Percentiles rank a stretch among this genome's conserved stretches.
These are phyloP conservation scores for Tulasnella sp. DNA, from an alignment of 768 basidiomycete genomes.

Conservation along the genomic window DNA sequence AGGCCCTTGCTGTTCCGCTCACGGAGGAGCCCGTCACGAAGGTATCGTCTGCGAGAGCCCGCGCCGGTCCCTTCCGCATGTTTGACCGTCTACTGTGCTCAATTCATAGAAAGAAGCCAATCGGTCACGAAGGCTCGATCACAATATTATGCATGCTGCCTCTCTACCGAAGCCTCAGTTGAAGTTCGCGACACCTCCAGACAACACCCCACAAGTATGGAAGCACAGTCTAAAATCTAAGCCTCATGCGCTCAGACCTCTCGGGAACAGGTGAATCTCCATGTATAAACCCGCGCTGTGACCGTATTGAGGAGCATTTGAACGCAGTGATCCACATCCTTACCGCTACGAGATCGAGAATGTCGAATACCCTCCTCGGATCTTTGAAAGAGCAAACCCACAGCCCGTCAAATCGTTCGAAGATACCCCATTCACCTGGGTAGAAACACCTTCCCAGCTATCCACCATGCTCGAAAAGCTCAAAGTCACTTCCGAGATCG, in stretches of 20 bases:
- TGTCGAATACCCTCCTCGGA: conserved; percentile 53
- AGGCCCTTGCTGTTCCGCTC: conserved; percentile 36
- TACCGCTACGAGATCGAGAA: conserved; percentile 80
- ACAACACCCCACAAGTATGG: conserved; percentile 53
- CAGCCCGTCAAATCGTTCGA: conserved; percentile 48
- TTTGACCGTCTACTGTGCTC: not conserved
- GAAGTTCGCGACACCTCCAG: conserved; percentile 44
- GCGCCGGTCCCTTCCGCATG: not conserved
- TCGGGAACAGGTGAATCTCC: conserved; percentile 40
- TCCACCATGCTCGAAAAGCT: conserved; percentile 55
- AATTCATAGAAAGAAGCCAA: not conserved
- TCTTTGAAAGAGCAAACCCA: conserved; percentile 43
- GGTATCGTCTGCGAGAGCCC: not conserved
- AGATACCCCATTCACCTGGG: conserved; percentile 56
- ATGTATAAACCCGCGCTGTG: not conserved
- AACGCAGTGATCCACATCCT: conserved; percentile 39
- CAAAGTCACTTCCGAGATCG: conserved; percentile 53
- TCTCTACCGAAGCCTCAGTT: conserved; percentile 75
- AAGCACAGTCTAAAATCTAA: conserved; percentile 61
- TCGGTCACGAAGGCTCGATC: conserved; percentile 21
- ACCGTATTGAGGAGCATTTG: not conserved
- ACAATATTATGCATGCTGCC: conserved; percentile 49
- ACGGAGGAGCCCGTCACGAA: conserved; percentile 18
- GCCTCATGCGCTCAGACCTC: conserved; percentile 71
- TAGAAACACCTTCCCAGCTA: conserved; percentile 47